These are phyloP conservation scores for Candida hispaniensis DNA, from an alignment of 805 yeast species.

Conservation along the genomic window DNA sequence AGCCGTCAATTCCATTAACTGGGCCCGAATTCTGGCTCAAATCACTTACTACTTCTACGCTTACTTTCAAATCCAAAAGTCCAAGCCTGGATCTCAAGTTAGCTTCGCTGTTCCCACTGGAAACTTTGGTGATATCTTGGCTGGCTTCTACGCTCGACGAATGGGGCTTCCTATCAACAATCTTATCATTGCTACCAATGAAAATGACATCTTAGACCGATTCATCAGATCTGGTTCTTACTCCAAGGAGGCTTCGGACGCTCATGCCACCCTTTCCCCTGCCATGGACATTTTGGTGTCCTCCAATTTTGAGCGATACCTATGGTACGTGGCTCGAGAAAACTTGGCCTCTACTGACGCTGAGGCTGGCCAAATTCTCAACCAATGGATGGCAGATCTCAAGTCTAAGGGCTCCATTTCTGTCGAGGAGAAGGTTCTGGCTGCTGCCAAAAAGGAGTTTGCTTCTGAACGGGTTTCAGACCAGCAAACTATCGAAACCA, in stretches of 20 bases:
- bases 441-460: slow-evolving; percentile 57
- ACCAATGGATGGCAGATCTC: slow-evolving; percentile 68
- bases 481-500: slow-evolving; percentile 67
- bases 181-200: slow-evolving; percentile 89
- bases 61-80: slow-evolving; percentile 54
- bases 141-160: slow-evolving; percentile 87
- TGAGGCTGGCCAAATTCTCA: slow-evolving; percentile 65
- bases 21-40: slow-evolving; percentile 98
- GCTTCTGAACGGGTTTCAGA: slow-evolving; percentile 73
- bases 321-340: slow-evolving; percentile 86
- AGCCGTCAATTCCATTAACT: slow-evolving; percentile 95
- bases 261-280: slow-evolving; percentile 85
- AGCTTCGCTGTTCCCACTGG: slow-evolving; percentile 93
- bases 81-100: slow-evolving; percentile 24
- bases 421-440: slow-evolving; percentile 54
- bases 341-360: slow-evolving; percentile 45
- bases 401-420: slow-evolving; percentile 64
- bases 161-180: slow-evolving; percentile 91
- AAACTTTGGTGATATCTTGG: slow-evolving; percentile 95
- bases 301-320: slow-evolving; percentile 88
- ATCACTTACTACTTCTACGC: slow-evolving; percentile 93
- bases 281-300: slow-evolving; percentile 98
- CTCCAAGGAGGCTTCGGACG: slow-evolving; percentile 57
- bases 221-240: slow-evolving; percentile 80
- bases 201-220: slow-evolving; percentile 89